These are phyloP conservation scores for Botryosphaeria dothidea DNA, from an alignment of 2,329 filamentous ascomycete species.

Conservation along the genomic window DNA sequence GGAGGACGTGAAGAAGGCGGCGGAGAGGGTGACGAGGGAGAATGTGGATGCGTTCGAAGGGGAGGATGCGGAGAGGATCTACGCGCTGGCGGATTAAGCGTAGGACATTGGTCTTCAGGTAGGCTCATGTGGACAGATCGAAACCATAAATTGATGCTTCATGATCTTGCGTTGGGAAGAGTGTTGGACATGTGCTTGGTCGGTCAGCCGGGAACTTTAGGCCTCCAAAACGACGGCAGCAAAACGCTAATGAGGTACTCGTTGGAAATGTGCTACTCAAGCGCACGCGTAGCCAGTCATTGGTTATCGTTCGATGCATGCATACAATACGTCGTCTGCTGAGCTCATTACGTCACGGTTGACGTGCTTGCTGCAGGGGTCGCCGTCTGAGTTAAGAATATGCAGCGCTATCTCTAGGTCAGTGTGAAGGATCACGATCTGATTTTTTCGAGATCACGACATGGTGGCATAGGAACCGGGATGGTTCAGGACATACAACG, in stretches of 20 bases:
- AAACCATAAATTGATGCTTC: too few relatives aligned
- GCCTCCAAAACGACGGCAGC: too few relatives aligned
- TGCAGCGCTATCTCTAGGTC: not conserved
- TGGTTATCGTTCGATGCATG: too few relatives aligned
- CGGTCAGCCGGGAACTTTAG: too few relatives aligned
- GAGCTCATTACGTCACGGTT: not conserved
- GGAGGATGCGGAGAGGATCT: conserved; percentile 53
- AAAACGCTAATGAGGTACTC: too few relatives aligned
- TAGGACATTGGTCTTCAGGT: too few relatives aligned
- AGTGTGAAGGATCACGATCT: not conserved
- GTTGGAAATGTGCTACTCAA: too few relatives aligned
- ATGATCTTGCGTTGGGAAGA: too few relatives aligned
- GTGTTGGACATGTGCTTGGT: too few relatives aligned
- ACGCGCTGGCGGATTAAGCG: not conserved
- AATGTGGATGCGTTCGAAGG: conserved; percentile 50
- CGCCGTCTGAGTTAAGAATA: not conserved
- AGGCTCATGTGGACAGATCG: too few relatives aligned
- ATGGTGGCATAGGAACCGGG: not conserved
- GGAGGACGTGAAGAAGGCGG: conserved; percentile 47
- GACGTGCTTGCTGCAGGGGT: not conserved
- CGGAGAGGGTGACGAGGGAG: conserved; percentile 47
- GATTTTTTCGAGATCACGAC: not conserved
- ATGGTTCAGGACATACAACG: not conserved
- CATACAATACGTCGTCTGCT: not conserved
- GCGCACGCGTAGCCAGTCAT: too few relatives aligned